Base-by-base conservation (phyloP, 1,284 basidiomycete genomes). In the Paramarasmius palmivorus region DNA sequence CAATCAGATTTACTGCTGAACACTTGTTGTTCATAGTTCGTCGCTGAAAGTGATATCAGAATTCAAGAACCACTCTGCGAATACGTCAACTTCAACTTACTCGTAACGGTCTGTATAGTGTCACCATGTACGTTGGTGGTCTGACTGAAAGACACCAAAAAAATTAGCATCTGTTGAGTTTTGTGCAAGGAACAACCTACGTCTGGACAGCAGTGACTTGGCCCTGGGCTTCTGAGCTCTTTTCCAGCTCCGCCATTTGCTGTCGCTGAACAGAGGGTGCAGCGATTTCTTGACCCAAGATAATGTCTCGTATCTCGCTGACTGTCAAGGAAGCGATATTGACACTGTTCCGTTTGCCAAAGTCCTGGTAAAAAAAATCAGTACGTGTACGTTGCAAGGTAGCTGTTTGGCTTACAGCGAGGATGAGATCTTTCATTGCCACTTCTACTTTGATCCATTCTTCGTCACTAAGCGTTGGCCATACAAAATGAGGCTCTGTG, bases 361-460 rank as follows among this genome's bases (percentile, higher is more conserved):
- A 99, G 74, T 99, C 97, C 81, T 91, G 56, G 40, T 32, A 55
- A 52, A 55, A 41, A 51, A 17, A 38, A 23, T 39, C 25, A 48
- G 62, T 49, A 56, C 56, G 58, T 39, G 59, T 37, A 50, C 10
- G 45, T 12, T 32, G 36, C 3, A 2, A 15, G 22, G 4, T 41
- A 35, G 20, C n/a, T n/a, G 8, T 15, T 45, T 39, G 23, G 70
- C 82, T 56, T 64, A 88, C 88, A 59, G 90, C 89, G 49, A 96
- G 76, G 65, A 96, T 95, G 45, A 96, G 83, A 61, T 96, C 93
- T 70, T 93, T 95, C 76, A 99, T 88, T 2, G 96, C 95, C 42
- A 98, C 92, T 76, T 99, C 97, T 41, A 98, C 97, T 74, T 97
- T 96, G 76, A 99, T 98, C 97, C 97, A 99, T 63, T 98, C 95